phyloP scores from a whole-genome alignment of 164 flowering plant species.

The Magnolia officinalis region DNA sequence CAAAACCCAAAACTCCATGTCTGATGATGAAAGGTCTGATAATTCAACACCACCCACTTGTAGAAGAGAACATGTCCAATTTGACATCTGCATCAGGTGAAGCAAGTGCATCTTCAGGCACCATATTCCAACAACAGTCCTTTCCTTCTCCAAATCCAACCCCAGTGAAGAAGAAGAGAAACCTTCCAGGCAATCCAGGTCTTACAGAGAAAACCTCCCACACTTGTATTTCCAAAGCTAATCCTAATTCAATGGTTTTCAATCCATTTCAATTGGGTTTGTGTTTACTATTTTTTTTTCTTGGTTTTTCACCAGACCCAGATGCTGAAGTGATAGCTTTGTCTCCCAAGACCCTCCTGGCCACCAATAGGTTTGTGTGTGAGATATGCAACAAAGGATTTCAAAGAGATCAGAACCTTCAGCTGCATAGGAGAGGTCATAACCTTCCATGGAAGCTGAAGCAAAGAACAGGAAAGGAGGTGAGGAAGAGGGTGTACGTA shows the following conservation, averaged over 20 bases:
- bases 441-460: constrained; percentile 94
- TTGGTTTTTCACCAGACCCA: constrained; percentile 28
- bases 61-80: constrained; percentile 76
- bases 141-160: constrained; percentile 32
- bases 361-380: constrained; percentile 87
- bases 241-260: too few relatives aligned
- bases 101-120: constrained; percentile 63
- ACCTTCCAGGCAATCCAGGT: constrained; percentile 88
- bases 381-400: constrained; percentile 98
- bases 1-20: constrained; percentile 7
- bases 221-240: background rate
- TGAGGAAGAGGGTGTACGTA: constrained; percentile 79
- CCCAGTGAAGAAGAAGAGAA: constrained; percentile 64
- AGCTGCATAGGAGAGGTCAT: constrained; percentile 91
- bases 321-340: constrained; percentile 49
- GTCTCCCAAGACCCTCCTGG: constrained; percentile 80
- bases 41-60: constrained; percentile 27
- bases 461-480: constrained; percentile 67
- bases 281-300: background rate
- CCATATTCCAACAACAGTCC: constrained; percentile 32
- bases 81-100: constrained; percentile 71
- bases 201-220: background rate
- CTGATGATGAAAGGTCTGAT: constrained; percentile 45
- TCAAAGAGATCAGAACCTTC: constrained; percentile 92
- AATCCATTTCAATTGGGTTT: background rate